Evolutionary conservation across 2,329 filamentous ascomycete species (phyloP), one percentile per base, ranked within the genome.

Genomic region (Neoarthrinium moseri): DNA sequence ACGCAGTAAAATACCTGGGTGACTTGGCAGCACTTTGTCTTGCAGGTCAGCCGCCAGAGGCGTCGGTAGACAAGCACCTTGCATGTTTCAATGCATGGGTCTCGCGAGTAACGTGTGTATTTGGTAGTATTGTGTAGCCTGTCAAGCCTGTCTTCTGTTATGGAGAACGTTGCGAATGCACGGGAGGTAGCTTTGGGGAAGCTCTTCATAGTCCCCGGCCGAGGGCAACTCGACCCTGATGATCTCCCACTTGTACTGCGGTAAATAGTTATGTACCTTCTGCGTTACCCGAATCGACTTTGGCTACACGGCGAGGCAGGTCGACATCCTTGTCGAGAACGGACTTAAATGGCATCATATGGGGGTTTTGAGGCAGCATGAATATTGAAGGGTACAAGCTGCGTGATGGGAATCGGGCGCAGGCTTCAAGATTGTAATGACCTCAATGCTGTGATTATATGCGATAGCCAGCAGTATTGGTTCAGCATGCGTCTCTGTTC

Each of bases 291-390:
- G n/a, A n/a, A n/a, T n/a, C n/a, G n/a, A n/a, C n/a, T n/a, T n/a
- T n/a, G n/a, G n/a, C n/a, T 29, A 29, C 26, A 29, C 8, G 26
- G 26, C n/a, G 8, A 29, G 26, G 8, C 17, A 21, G 24, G 23
- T 39, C 41, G 41, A 23, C 15, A 47, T 36, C 53, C 51, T 33
- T 45, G 51, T 45, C 41, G 20, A 26, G 20, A 42, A 50, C 43
- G 34, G 34, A 37, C 48, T 45, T 47, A 37, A 47, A 26, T 26
- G 20, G 23, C 44, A 27, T 36, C 26, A 36, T 43, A 24, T 24
- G 20, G 30, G 22, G n/a, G 30, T 13, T 13, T 34, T n/a, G 41
- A 18, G 42, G 37, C 37, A 43, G 47, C 43, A 49, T 49, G 24
- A 35, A 45, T 30, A 45, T 45, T 41, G 27, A 32, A 48, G 33